phyloP scores from a whole-genome alignment of 2,329 filamentous ascomycete genomes.

The Xylariaceae sp. region DNA sequence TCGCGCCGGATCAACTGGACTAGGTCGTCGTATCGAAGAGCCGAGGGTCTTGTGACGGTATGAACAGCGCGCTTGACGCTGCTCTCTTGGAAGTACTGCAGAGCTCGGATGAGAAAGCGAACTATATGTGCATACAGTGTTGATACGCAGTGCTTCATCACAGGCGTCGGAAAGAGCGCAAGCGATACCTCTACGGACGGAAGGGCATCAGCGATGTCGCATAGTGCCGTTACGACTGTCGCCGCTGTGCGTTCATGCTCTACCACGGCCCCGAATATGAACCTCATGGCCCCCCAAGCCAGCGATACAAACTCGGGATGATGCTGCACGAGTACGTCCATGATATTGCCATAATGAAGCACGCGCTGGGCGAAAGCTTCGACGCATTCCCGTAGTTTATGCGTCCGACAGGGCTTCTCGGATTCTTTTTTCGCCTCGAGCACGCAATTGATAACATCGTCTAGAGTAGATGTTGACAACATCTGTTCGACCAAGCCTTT shows the following conservation, averaged over 20 bases:
- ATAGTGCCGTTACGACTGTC: constrained; percentile 2
- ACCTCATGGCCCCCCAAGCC: constrained; percentile 8
- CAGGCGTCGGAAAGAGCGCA: constrained; percentile 5
- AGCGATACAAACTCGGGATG: constrained; percentile 11
- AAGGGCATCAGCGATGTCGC: constrained; percentile 4
- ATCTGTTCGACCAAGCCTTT: background rate
- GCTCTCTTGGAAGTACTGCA: constrained; percentile 6
- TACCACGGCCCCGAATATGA: constrained; percentile 4
- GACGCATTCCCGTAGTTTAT: background rate
- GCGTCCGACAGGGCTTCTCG: background rate
- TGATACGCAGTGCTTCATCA: constrained; percentile 2
- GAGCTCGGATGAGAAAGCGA: constrained; percentile 3
- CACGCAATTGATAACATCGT: constrained; percentile 2
- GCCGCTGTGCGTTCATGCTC: constrained; percentile 5
- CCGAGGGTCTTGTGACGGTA: background rate
- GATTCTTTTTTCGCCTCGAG: background rate
- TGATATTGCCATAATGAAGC: background rate
- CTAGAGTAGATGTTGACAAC: background rate
- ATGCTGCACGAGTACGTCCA: constrained; percentile 10
- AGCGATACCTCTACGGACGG: constrained; percentile 4
- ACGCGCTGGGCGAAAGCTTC: background rate
- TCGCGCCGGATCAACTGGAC: background rate
- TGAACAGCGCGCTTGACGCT: constrained; percentile 5
- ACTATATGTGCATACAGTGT: constrained; percentile 5
- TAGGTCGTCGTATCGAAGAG: constrained; percentile 3